These are phyloP conservation scores for Rhodocollybia butyracea DNA, from an alignment of 768 basidiomycete genomes.

Conservation along the genomic window DNA sequence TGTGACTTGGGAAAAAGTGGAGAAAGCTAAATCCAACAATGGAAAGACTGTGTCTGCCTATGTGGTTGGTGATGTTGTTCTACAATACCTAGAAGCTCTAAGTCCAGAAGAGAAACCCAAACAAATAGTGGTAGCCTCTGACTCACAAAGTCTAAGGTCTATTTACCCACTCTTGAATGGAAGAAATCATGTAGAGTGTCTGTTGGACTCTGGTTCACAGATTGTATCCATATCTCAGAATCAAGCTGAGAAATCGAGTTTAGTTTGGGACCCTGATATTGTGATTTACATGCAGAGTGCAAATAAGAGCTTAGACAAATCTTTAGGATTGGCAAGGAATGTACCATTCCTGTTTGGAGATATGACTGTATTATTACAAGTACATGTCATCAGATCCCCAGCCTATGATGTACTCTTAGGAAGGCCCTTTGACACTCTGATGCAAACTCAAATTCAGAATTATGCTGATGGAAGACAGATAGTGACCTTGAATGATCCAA, in stretches of 20 bases:
- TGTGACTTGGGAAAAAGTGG: background rate
- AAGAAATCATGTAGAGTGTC: conserved; percentile 14
- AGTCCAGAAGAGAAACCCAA: background rate
- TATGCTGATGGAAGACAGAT: background rate
- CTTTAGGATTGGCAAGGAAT: conserved; percentile 22
- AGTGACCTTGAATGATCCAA: background rate
- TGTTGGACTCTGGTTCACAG: conserved; percentile 23
- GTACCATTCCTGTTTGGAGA: conserved; percentile 19
- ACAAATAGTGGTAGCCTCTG: conserved; percentile 17
- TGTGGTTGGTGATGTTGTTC: background rate
- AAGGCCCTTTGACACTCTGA: conserved; percentile 5
- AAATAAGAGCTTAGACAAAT: conserved; percentile 16
- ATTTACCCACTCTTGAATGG: conserved; percentile 18
- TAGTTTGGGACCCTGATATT: conserved; percentile 18
- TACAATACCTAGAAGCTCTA: conserved; percentile 2
- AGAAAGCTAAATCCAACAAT: background rate
- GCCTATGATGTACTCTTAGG: conserved; percentile 25
- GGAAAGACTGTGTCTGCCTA: background rate
- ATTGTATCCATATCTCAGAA: conserved; percentile 22
- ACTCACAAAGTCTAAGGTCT: conserved; percentile 17
- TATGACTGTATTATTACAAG: conserved; percentile 23
- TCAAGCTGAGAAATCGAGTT: conserved; percentile 12
- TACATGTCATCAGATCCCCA: conserved; percentile 20
- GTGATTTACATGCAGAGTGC: conserved; percentile 21
- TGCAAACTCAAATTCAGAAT: background rate